Conservation (phyloP, 495 filamentous ascomycete genomes). For the Hypoxylon fragiforme region DNA sequence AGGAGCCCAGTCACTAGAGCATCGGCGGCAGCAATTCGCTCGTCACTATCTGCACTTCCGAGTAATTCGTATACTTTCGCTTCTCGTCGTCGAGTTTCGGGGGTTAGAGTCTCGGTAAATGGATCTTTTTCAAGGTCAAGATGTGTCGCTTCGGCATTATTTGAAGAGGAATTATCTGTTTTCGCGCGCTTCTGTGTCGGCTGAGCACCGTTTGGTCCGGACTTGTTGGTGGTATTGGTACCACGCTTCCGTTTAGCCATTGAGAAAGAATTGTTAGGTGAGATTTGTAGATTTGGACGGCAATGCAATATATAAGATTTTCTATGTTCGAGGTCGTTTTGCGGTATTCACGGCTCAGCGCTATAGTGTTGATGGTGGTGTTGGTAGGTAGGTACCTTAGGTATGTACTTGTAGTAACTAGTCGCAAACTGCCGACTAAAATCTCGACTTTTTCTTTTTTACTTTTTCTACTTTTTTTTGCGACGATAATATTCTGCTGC, state of each 20-base stretch:
- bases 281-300: neutral
- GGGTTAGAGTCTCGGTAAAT: slow-evolving; percentile 48
- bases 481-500: slow-evolving; percentile 1
- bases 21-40: slow-evolving; percentile 55
- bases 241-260: slow-evolving; percentile 52
- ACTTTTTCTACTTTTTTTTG: slow-evolving; percentile 10
- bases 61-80: slow-evolving; percentile 55
- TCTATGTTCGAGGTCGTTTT: no score
- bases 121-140: slow-evolving; percentile 46
- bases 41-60: slow-evolving; percentile 52
- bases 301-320: neutral
- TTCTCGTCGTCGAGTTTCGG: slow-evolving; percentile 51
- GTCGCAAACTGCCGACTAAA: no score
- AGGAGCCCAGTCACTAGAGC: slow-evolving; percentile 53
- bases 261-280: neutral
- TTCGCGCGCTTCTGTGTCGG: slow-evolving; percentile 50
- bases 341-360: no score
- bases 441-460: neutral
- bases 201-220: slow-evolving; percentile 32
- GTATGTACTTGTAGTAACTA: no score
- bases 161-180: slow-evolving; percentile 34
- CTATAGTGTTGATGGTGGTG: no score
- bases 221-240: slow-evolving; percentile 43
- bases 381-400: no score
- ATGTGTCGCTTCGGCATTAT: slow-evolving; percentile 31